Conservation (phyloP, 768 basidiomycete species). For the Hygrophorus pudorinus region DNA sequence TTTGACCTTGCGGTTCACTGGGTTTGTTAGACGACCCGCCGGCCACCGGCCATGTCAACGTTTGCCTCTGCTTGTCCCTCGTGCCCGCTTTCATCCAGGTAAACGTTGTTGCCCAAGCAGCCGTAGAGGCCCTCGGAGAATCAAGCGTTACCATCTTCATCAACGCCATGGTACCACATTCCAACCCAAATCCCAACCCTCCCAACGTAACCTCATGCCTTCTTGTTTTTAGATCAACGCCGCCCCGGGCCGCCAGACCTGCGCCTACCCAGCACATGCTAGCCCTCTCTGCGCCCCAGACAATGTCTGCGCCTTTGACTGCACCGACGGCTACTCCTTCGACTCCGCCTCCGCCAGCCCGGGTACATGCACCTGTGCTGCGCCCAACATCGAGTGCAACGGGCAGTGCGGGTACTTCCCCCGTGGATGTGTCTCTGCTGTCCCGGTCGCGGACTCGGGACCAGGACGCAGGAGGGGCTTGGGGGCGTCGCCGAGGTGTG, state of each 20-base stretch:
- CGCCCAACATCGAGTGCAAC: slow-evolving; percentile 1
- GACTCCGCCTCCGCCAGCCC: background rate
- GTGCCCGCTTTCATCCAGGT: slow-evolving; percentile 1
- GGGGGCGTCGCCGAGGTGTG: background rate
- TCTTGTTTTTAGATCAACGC: slow-evolving; percentile 1
- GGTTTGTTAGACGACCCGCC: background rate
- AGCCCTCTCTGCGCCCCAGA: slow-evolving; percentile 1
- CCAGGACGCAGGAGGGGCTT: background rate
- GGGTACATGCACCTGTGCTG: background rate
- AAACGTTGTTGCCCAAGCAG: background rate
- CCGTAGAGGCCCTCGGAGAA: background rate
- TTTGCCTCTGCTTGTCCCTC: slow-evolving; percentile 2
- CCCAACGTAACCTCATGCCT: background rate
- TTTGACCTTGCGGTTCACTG: background rate
- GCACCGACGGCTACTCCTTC: slow-evolving; percentile 5
- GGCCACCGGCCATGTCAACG: slow-evolving; percentile 1
- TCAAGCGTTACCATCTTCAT: background rate
- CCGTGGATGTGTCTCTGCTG: background rate
- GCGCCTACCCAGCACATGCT: slow-evolving; percentile 7
- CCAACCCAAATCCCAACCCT: background rate
- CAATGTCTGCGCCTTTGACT: slow-evolving; percentile 7
- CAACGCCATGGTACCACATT: background rate
- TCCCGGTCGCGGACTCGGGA: background rate
- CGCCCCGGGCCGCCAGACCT: background rate
- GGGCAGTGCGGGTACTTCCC: slow-evolving; percentile 3